Percentiles rank a stretch among this genome's conserved stretches.
Evolutionary conservation across 2,329 filamentous ascomycete species (phyloP).

Genomic region (Colletotrichum tanaceti): DNA sequence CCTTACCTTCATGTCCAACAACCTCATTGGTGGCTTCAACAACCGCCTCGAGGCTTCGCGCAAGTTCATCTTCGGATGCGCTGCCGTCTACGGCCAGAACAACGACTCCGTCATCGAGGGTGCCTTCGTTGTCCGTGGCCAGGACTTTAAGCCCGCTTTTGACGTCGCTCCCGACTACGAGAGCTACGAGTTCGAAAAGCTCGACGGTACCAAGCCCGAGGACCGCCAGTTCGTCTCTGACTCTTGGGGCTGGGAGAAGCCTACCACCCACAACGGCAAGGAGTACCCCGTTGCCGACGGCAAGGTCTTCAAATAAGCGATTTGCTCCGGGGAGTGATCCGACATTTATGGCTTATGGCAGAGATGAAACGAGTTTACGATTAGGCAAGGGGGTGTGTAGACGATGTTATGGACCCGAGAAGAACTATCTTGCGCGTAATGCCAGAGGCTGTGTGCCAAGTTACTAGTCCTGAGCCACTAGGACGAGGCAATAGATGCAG

Average conservation of each 20-base stretch:
- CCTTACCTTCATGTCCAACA: constrained; percentile 98
- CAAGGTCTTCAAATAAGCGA: constrained; percentile 97
- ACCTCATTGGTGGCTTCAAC: constrained; percentile 98
- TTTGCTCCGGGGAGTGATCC: constrained; percentile 37
- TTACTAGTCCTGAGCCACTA: constrained; percentile 28
- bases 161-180: constrained; percentile 97
- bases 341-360: constrained; percentile 50
- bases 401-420: constrained; percentile 40
- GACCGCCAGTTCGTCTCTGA: constrained; percentile 88
- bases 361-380: constrained; percentile 47
- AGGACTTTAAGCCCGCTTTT: constrained; percentile 87
- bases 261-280: constrained; percentile 84
- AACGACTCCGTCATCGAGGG: constrained; percentile 93
- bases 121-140: constrained; percentile 93
- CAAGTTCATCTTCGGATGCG: constrained; percentile 96
- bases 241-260: constrained; percentile 93
- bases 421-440: constrained; percentile 40
- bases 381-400: constrained; percentile 38
- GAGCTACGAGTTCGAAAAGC: constrained; percentile 96
- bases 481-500: constrained; percentile 38
- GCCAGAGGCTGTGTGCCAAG: constrained; percentile 36
- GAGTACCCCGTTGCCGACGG: constrained; percentile 88
- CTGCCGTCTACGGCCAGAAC: constrained; percentile 88
- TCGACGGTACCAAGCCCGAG: constrained; percentile 86
- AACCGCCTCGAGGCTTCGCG: constrained; percentile 95